Conservation (phyloP, 2,329 filamentous ascomycete genomes). For the Diaporthe longicolla region DNA sequence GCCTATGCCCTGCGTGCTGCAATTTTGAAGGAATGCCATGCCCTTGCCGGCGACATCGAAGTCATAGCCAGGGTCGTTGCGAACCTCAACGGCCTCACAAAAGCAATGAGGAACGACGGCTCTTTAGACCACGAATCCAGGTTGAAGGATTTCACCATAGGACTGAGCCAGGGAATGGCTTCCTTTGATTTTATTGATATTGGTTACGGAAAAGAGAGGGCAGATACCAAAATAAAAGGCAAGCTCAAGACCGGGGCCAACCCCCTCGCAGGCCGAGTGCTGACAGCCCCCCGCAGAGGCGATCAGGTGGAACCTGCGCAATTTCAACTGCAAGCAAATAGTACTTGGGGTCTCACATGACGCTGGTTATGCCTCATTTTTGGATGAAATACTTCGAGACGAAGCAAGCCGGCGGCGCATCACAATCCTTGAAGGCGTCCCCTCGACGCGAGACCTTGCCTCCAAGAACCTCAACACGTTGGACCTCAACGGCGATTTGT, state of each 20-base stretch:
- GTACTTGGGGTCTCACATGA: constrained; percentile 75
- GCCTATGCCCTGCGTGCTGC: constrained; percentile 64
- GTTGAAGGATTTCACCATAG: constrained; percentile 70
- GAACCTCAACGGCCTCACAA: constrained; percentile 66
- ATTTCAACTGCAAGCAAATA: constrained; percentile 73
- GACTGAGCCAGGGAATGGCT: constrained; percentile 71
- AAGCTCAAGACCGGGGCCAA: constrained; percentile 42
- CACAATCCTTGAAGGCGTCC: constrained; percentile 67
- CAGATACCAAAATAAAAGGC: constrained; percentile 74
- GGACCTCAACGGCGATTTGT: constrained; percentile 62
- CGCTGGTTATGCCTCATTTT: constrained; percentile 70
- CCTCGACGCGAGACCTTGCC: constrained; percentile 64
- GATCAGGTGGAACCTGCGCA: constrained; percentile 70
- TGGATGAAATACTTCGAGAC: constrained; percentile 68
- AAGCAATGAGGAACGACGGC: constrained; percentile 64
- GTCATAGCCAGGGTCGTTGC: constrained; percentile 70
- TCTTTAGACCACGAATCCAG: constrained; percentile 59
- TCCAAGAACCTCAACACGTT: constrained; percentile 62
- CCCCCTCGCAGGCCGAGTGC: not conserved
- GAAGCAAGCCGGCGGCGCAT: constrained; percentile 59
- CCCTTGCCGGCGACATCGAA: constrained; percentile 66
- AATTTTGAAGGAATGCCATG: constrained; percentile 62
- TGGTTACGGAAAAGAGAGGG: constrained; percentile 70
- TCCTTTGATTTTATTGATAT: constrained; percentile 76
- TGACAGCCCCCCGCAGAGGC: constrained; percentile 56